Evolutionary conservation across 768 basidiomycete genomes (phyloP).

Genomic region (Exsudoporus frostii): DNA sequence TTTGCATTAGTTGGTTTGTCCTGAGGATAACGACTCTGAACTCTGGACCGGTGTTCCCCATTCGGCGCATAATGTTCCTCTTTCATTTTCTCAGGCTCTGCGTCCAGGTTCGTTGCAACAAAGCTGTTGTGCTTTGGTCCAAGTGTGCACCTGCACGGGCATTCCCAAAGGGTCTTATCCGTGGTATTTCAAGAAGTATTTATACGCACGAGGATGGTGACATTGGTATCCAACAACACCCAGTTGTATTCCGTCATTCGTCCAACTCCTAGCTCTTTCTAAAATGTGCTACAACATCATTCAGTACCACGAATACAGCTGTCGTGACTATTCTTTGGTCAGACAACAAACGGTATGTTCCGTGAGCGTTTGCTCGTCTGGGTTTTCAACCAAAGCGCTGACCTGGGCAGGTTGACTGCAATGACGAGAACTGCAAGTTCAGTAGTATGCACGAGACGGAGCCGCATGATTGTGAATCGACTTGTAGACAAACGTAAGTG

Average conservation of each 20-base stretch:
- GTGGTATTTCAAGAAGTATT: slow-evolving; percentile 15
- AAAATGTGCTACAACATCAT: slow-evolving; percentile 36
- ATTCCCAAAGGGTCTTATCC: slow-evolving; percentile 3
- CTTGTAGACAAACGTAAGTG: slow-evolving; percentile 39
- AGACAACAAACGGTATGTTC: slow-evolving; percentile 35
- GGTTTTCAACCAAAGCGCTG: not conserved
- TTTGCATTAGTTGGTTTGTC: slow-evolving; percentile 8
- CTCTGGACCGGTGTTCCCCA: slow-evolving; percentile 2
- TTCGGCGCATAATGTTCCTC: slow-evolving; percentile 10
- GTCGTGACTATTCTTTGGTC: slow-evolving; percentile 29
- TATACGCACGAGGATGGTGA: slow-evolving; percentile 12
- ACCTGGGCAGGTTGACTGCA: slow-evolving; percentile 47
- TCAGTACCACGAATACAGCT: slow-evolving; percentile 33
- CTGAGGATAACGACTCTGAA: slow-evolving; percentile 1
- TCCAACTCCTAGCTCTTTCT: not conserved
- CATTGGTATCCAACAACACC: not conserved
- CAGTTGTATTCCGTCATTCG: not conserved
- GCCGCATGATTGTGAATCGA: slow-evolving; percentile 36
- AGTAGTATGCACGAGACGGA: slow-evolving; percentile 36
- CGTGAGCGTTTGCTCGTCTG: not conserved
- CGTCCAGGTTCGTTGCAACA: slow-evolving; percentile 4
- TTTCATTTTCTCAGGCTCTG: slow-evolving; percentile 18
- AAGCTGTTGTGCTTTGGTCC: not conserved
- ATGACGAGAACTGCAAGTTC: slow-evolving; percentile 35
- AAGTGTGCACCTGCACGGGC: slow-evolving; percentile 4